Conservation (phyloP, 305 asterid species). For the Stenogyne calaminthoides region DNA sequence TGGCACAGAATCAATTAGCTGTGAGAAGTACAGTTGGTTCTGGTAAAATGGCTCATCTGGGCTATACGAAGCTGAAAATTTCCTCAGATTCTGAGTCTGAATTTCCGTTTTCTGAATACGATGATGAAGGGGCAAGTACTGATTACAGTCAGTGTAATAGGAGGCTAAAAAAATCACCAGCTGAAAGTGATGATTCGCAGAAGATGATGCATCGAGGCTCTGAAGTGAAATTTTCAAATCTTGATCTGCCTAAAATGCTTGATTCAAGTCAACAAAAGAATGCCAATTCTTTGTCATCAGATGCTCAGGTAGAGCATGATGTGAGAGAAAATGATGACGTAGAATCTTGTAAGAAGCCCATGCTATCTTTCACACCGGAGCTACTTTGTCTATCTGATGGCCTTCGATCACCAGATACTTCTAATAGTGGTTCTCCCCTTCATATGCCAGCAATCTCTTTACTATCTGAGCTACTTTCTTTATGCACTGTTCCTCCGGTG, state of each 20-base stretch:
- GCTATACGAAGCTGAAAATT: constrained; percentile 71
- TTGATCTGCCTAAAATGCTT: constrained; percentile 39
- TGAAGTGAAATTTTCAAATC: constrained; percentile 35
- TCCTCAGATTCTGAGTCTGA: constrained; percentile 90
- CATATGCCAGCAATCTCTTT: constrained; percentile 46
- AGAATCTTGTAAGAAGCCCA: constrained; percentile 31
- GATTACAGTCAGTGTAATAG: constrained; percentile 19
- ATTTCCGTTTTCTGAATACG: constrained; percentile 69
- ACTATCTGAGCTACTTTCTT: constrained; percentile 54
- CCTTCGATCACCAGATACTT: constrained; percentile 32
- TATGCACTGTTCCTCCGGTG: constrained; percentile 37
- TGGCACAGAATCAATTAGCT: constrained; percentile 24
- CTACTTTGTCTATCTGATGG: constrained; percentile 40
- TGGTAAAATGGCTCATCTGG: constrained; percentile 60
- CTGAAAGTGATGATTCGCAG: constrained; percentile 27
- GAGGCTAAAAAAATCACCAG: constrained; percentile 25
- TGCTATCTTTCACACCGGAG: constrained; percentile 36
- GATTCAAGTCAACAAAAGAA: constrained; percentile 36
- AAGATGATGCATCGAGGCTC: constrained; percentile 31
- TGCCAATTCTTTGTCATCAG: constrained; percentile 26
- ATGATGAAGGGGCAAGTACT: constrained; percentile 45
- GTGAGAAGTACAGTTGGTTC: constrained; percentile 20
- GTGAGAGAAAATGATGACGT: constrained; percentile 44
- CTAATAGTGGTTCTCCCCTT: constrained; percentile 29
- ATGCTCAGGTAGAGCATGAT: neutral